A percentile compares a stretch with the other conserved stretches of the same genome.
Conservation (phyloP, 495 filamentous ascomycete species). For the Hamigera avellanea region DNA sequence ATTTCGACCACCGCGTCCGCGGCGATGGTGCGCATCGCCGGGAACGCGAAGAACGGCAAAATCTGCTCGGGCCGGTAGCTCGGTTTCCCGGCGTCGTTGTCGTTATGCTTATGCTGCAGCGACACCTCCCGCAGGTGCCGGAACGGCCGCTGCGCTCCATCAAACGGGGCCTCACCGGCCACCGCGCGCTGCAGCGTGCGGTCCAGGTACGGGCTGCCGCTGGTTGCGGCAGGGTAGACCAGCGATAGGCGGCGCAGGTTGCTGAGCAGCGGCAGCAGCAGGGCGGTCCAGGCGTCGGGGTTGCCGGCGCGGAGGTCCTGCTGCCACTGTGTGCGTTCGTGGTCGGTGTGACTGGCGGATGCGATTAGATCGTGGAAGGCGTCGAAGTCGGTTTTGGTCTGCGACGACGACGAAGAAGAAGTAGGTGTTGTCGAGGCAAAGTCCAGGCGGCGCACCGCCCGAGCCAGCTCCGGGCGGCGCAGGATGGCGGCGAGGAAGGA, state of each 20-base stretch:
- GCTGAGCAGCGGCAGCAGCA: constrained; percentile 14
- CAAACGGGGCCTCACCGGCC: constrained; percentile 10
- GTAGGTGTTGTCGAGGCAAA: constrained; percentile 1
- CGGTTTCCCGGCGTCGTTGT: constrained; percentile 9
- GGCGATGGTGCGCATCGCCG: constrained; percentile 14
- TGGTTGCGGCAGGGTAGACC: constrained; percentile 12
- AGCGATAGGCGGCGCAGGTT: constrained; percentile 18
- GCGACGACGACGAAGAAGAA: background rate
- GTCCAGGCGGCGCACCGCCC: constrained; percentile 15
- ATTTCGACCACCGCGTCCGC: constrained; percentile 20
- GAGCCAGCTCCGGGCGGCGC: constrained; percentile 13
- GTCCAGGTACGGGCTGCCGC: constrained; percentile 10
- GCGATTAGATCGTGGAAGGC: constrained; percentile 6
- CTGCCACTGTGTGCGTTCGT: constrained; percentile 16
- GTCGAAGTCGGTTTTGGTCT: constrained; percentile 3
- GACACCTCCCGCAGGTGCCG: constrained; percentile 11
- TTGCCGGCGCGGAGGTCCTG: constrained; percentile 12
- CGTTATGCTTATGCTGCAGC: constrained; percentile 8
- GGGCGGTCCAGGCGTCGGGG: constrained; percentile 21
- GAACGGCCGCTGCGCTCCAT: constrained; percentile 7
- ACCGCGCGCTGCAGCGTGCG: constrained; percentile 13
- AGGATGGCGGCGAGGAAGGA: constrained; percentile 16
- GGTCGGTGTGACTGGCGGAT: constrained; percentile 7
- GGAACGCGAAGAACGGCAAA: constrained; percentile 18
- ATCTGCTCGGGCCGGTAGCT: constrained; percentile 8